These are phyloP conservation scores for Ascoidea tarda DNA, from an alignment of 805 yeast species.

Conservation along the genomic window DNA sequence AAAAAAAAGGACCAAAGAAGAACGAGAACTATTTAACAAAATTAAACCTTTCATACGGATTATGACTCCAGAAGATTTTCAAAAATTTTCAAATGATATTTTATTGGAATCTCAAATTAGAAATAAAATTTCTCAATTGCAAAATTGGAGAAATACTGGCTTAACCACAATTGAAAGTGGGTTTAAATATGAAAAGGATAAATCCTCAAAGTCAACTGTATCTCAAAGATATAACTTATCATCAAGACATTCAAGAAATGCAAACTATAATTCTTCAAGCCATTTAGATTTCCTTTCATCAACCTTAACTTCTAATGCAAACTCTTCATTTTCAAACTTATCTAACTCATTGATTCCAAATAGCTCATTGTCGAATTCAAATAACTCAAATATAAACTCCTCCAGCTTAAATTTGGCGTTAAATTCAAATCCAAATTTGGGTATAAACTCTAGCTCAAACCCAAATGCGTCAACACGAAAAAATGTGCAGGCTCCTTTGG, in stretches of 20 bases:
- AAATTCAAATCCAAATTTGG: neutral
- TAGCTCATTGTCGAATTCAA: neutral
- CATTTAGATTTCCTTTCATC: neutral
- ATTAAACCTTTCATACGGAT: conserved; percentile 73
- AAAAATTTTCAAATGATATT: conserved; percentile 57
- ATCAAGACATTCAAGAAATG: conserved; percentile 17
- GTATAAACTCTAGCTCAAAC: neutral
- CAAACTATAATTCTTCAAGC: conserved; percentile 6
- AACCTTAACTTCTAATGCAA: too few relatives aligned
- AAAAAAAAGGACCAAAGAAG: conserved; percentile 79
- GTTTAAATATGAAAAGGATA: conserved; percentile 76
- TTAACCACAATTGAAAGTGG: conserved; percentile 77
- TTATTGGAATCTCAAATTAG: conserved; percentile 68
- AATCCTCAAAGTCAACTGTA: conserved; percentile 48
- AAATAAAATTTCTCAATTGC: conserved; percentile 74
- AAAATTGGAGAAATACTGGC: conserved; percentile 89
- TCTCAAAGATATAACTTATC: conserved; percentile 35
- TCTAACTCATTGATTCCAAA: neutral
- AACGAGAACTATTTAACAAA: conserved; percentile 63
- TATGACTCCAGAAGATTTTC: conserved; percentile 72
- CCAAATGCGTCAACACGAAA: conserved; percentile 18
- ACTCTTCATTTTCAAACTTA: neutral
- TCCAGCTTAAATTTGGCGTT: neutral
- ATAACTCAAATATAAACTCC: neutral
- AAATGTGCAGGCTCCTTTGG: conserved; percentile 36